Evolutionary conservation across 1,139 yeast genomes (phyloP), one percentile per base, ranked within the genome.

Genomic region (Yamadazyma aaseri): DNA sequence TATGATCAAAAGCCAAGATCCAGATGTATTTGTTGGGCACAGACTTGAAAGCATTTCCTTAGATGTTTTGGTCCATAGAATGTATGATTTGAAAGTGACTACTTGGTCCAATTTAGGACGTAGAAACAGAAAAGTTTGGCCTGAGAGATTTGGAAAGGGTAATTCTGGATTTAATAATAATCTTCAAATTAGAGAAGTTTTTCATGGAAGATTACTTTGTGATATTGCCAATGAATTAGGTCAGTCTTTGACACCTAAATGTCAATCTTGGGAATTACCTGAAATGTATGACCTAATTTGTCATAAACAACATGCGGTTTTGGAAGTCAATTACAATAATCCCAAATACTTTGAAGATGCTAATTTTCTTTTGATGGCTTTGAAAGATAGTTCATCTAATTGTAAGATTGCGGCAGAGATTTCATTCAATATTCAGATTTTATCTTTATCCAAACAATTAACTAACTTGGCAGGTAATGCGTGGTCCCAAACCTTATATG

Each of bases 391-490:
- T 53, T 74, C 76, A 30, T 58, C 65, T 14, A 83, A 81, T 51
- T 85, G 92, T n/a, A 66, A 64, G 40, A 78, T 84, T 36, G 71
- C 90, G 7, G 87, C 92, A 1, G 84, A 81, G 46, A 71, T 92
- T 42, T 90, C 96, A 0, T 80, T 87, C 54, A 72, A 83, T 40
- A 78, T 81, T 38, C 98, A 94, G 58, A 83, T 92, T 40, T 65
- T 94, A 38, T 86, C 97, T 1, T 70, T 94, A 41, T 85, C 97
- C 0, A 86, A 87, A 50, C 97, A 90, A 54, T 71, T 94, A 52
- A 92, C 99, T 4, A 85, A 84, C 47, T 67, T 94, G 45, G 97
- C 98, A 1, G 99, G 99, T 49, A 94, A 92, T 56, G 92, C 97
- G 0, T 94, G 99, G 99, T 78, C 95, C 3, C 89, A 86, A 46